phyloP scores from a whole-genome alignment of 2,329 filamentous ascomycete genomes.

The Ascocoryne sarcoides region DNA sequence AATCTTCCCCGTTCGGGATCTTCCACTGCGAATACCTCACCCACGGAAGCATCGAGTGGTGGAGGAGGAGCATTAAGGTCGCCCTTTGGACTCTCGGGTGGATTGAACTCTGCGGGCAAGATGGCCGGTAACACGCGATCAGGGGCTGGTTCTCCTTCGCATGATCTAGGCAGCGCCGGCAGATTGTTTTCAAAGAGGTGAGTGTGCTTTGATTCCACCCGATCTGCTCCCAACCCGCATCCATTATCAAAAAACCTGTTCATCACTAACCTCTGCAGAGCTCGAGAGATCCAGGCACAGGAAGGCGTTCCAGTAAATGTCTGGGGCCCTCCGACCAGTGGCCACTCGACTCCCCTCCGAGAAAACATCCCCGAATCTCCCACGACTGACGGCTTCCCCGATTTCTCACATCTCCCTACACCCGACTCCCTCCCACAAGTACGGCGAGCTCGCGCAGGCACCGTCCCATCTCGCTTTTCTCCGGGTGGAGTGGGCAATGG shows the following conservation, averaged over 20 bases:
- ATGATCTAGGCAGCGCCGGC: conserved; percentile 62
- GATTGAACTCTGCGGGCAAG: conserved; percentile 49
- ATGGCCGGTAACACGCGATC: conserved; percentile 59
- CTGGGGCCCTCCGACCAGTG: conserved; percentile 94
- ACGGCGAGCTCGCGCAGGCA: conserved; percentile 82
- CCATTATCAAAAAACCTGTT: too few species aligned
- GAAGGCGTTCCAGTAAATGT: conserved; percentile 72
- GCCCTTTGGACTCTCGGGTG: conserved; percentile 60
- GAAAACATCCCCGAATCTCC: conserved; percentile 98
- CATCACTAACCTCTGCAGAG: conserved; percentile 42
- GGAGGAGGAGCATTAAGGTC: conserved; percentile 57
- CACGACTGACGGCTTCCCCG: conserved; percentile 79
- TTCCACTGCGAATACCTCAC: conserved; percentile 71
- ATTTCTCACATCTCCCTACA: conserved; percentile 66
- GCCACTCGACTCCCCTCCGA: conserved; percentile 89
- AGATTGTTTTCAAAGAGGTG: conserved; percentile 91
- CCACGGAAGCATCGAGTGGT: conserved; percentile 62
- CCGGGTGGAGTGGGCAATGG: conserved; percentile 58
- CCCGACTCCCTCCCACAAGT: conserved; percentile 56
- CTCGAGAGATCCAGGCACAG: conserved; percentile 93
- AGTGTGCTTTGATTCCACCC: conserved; percentile 32
- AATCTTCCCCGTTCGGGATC: conserved; percentile 50
- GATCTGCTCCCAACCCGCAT: too few species aligned
- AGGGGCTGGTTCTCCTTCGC: conserved; percentile 91
- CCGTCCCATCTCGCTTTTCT: conserved; percentile 90